phyloP scores from a whole-genome alignment of 441 rosid species.

The Adansonia grandidieri region DNA sequence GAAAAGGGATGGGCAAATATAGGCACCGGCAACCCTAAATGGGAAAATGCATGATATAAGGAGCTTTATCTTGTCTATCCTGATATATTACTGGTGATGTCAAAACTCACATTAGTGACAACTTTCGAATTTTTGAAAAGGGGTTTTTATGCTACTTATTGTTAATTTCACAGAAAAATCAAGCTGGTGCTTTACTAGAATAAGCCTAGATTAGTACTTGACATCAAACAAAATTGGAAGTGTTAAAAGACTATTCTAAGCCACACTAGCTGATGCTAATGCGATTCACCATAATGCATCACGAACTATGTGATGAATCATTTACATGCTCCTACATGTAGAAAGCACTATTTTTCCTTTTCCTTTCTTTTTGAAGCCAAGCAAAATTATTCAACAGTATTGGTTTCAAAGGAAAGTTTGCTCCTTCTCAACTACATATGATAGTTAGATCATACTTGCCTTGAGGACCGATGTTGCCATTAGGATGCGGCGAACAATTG shows the following conservation, averaged over 20 bases:
- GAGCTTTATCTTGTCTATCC: background rate
- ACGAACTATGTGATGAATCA: background rate
- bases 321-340: background rate
- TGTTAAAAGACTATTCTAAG: background rate
- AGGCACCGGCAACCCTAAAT: background rate
- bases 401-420: background rate
- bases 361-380: background rate
- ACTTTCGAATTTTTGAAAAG: background rate
- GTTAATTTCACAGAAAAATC: background rate
- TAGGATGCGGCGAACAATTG: conserved; percentile 85
- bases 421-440: background rate
- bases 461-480: conserved; percentile 99
- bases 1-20: background rate
- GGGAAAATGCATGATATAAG: background rate
- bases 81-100: background rate
- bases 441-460: conserved; percentile 48
- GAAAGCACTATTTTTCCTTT: background rate
- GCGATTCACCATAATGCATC: background rate
- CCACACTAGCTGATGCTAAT: conserved; percentile 3
- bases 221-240: background rate
- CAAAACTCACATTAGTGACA: background rate
- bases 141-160: background rate
- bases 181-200: background rate
- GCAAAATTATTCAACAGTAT: background rate
- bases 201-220: background rate